Base-by-base conservation (phyloP, 73 alveolate species). In the Stentor coeruleus region DNA sequence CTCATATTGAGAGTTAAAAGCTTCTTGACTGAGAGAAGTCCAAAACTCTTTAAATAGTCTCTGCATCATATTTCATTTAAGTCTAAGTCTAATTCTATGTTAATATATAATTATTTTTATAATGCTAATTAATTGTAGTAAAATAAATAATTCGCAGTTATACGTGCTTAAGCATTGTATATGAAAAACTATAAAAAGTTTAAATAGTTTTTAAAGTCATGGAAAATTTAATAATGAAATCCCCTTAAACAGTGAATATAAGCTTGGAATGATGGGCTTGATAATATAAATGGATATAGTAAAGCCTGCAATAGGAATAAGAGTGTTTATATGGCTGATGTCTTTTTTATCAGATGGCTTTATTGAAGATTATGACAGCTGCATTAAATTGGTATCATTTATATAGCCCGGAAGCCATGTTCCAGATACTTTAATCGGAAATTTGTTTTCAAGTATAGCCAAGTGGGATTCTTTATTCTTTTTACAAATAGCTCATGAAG, bases 31-130 rank as follows among this genome's bases (percentile, higher is more conserved):
- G 41, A 94, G 88, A 2, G 91, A 76, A 36, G 93, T 89, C 28
- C 95, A 59, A 89, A 94, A 96, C 83, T 96, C 99, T 84, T 96
- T 96, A 76, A 94, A 94, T 3, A 96, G 91, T 3, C 99, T n/a
- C n/a, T n/a, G n/a, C n/a, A n/a, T n/a, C n/a, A n/a, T n/a, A n/a
- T n/a, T n/a, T n/a, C n/a, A n/a, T n/a, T n/a, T n/a, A n/a, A n/a
- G n/a, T n/a, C n/a, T n/a, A n/a, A n/a, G n/a, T n/a, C n/a, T n/a
- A n/a, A n/a, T n/a, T n/a, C n/a, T n/a, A n/a, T n/a, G n/a, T n/a
- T n/a, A n/a, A n/a, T n/a, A n/a, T n/a, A n/a, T n/a, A n/a, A n/a
- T n/a, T n/a, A n/a, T n/a, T n/a, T n/a, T n/a, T n/a, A n/a, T n/a
- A n/a, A n/a, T n/a, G n/a, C n/a, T n/a, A n/a, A n/a, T n/a, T n/a